Percentiles rank a stretch among this genome's conserved stretches.
Conservation (phyloP, 345 rosid species). For the Euphorbia peplus region DNA sequence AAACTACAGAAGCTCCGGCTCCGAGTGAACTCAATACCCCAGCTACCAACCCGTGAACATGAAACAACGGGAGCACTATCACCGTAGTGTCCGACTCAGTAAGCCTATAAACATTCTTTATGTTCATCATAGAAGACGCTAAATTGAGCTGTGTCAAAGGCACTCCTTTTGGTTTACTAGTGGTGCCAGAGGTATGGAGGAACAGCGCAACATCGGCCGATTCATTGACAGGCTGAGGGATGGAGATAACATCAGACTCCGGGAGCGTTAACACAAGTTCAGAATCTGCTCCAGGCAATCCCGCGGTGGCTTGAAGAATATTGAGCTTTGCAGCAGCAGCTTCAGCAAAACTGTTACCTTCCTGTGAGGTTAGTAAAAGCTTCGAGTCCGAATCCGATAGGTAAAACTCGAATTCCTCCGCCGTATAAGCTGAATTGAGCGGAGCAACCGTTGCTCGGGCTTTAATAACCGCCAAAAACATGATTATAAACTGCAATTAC, state of each 20-base stretch:
- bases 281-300: constrained; percentile 21
- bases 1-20: constrained; percentile 73
- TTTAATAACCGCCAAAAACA: constrained; percentile 63
- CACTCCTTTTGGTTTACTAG: constrained; percentile 75
- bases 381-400: constrained; percentile 66
- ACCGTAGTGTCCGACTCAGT: constrained; percentile 75
- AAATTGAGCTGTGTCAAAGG: constrained; percentile 62
- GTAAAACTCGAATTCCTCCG: constrained; percentile 71
- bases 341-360: constrained; percentile 41
- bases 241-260: neutral
- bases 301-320: constrained; percentile 41
- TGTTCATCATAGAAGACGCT: constrained; percentile 55
- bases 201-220: constrained; percentile 62
- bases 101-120: constrained; percentile 61
- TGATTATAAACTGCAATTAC: constrained; percentile 52
- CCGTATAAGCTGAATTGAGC: constrained; percentile 56
- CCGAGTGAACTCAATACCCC: constrained; percentile 68
- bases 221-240: constrained; percentile 35
- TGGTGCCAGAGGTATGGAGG: constrained; percentile 79
- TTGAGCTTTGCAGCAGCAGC: constrained; percentile 53
- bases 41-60: constrained; percentile 79
- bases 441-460: constrained; percentile 68
- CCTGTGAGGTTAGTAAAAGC: constrained; percentile 38
- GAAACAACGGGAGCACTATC: constrained; percentile 74
- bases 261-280: neutral